A percentile compares a stretch with the other conserved stretches of the same genome.
These are phyloP conservation scores for Dictyostelium citrinum DNA, from an alignment of 78 protist genomes.

Conservation along the genomic window DNA sequence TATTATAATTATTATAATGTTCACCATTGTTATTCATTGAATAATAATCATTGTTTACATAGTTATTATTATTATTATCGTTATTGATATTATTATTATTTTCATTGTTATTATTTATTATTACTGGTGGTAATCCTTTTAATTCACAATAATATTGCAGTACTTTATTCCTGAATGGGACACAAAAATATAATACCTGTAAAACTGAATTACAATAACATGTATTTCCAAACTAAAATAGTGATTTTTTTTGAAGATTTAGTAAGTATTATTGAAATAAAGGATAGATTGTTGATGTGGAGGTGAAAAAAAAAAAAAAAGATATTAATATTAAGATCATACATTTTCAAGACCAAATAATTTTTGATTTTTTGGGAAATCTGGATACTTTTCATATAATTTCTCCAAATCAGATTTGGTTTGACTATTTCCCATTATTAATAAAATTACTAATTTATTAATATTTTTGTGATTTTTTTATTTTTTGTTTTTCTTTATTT, in stretches of 20 bases:
- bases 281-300: neutral
- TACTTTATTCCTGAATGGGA: slow-evolving; percentile 85
- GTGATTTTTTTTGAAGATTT: too few relatives aligned
- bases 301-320: neutral
- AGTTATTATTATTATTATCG: neutral
- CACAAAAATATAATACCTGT: slow-evolving; percentile 91
- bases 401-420: slow-evolving; percentile 23
- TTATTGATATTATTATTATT: neutral
- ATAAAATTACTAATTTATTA: neutral
- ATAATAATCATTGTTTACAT: too few relatives aligned
- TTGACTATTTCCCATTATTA: neutral
- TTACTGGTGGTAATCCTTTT: neutral
- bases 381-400: neutral
- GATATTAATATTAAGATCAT: neutral
- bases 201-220: slow-evolving; percentile 95
- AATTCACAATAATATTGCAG: slow-evolving; percentile 53
- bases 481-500: neutral
- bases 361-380: slow-evolving; percentile 11
- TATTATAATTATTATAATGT: neutral
- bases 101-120: neutral
- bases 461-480: neutral
- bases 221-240: slow-evolving; percentile 92
- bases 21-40: neutral
- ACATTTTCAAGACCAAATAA: slow-evolving; percentile 68
- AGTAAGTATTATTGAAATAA: neutral